Evolutionary conservation across 2,329 filamentous ascomycete genomes (phyloP).

Genomic region (Cercospora zeina): DNA sequence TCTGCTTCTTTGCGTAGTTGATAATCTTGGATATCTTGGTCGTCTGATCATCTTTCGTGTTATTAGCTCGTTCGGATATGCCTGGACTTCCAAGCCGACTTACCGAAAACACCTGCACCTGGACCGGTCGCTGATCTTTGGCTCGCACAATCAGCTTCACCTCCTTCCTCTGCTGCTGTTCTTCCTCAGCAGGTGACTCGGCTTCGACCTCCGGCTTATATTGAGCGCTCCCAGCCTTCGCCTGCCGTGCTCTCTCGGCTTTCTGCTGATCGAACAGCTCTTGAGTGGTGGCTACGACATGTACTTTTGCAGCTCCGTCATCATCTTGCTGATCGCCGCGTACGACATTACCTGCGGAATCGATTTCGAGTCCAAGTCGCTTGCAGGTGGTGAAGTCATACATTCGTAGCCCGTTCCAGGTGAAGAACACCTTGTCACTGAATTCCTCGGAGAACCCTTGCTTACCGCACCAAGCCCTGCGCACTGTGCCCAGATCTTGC

Average conservation of each 20-base stretch:
- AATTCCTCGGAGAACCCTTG: conserved; percentile 57
- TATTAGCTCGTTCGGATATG: conserved; percentile 21
- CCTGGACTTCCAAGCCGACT: conserved; percentile 23
- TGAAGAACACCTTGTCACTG: conserved; percentile 66
- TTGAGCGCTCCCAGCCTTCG: conserved; percentile 11
- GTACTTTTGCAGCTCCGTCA: conserved; percentile 59
- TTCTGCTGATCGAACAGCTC: conserved; percentile 58
- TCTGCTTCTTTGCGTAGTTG: conserved; percentile 59
- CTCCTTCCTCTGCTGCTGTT: conserved; percentile 26
- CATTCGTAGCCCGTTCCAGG: conserved; percentile 71
- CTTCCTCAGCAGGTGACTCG: conserved; percentile 14
- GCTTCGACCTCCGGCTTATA: conserved; percentile 15
- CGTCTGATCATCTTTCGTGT: conserved; percentile 42
- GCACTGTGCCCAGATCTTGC: conserved; percentile 66
- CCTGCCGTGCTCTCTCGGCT: conserved; percentile 48
- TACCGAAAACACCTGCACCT: conserved; percentile 52
- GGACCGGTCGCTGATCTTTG: conserved; percentile 54
- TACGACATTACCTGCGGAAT: conserved; percentile 43
- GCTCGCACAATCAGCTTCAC: conserved; percentile 55
- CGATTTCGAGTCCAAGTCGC: conserved; percentile 62
- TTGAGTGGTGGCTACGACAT: conserved; percentile 75
- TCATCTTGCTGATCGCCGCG: conserved; percentile 52
- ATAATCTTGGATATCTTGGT: conserved; percentile 65
- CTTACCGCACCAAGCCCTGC: conserved; percentile 66
- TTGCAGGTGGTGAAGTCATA: conserved; percentile 74